phyloP scores from a whole-genome alignment of 345 rosid genomes.

The Adansonia digitata region DNA sequence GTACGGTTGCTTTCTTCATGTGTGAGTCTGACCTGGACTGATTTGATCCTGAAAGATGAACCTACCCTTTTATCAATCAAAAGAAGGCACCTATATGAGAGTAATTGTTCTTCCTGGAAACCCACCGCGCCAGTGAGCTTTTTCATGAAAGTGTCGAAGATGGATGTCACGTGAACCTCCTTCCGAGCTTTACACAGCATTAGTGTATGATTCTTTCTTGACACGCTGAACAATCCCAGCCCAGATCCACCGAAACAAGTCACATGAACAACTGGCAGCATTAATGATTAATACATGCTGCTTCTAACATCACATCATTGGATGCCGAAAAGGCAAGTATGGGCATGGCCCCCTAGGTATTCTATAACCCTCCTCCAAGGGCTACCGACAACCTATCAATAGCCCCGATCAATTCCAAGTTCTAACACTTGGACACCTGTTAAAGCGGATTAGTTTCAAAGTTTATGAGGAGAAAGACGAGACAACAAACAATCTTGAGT shows the following conservation, averaged over 20 bases:
- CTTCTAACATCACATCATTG: not conserved
- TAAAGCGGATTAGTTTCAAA: not conserved
- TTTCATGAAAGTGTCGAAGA: too few species aligned
- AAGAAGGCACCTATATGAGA: too few species aligned
- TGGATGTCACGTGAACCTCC: not conserved
- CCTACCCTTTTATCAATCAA: too few species aligned
- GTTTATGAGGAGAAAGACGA: not conserved
- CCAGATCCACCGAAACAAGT: not conserved
- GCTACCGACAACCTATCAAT: not conserved
- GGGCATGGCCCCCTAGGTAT: not conserved
- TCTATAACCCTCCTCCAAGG: not conserved
- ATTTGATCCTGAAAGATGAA: too few species aligned
- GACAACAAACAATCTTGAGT: not conserved
- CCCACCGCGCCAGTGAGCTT: too few species aligned
- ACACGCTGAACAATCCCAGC: not conserved
- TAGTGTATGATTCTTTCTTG: not conserved
- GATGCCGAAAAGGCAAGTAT: too few species aligned
- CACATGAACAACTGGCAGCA: not conserved
- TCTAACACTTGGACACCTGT: not conserved
- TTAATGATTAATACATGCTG: not conserved
- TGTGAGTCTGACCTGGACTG: too few species aligned
- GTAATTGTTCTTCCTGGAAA: too few species aligned
- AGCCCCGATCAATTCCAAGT: not conserved
- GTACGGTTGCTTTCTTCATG: too few species aligned
- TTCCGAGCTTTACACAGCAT: too few species aligned